Conservation (phyloP, 2,329 filamentous ascomycete genomes). For the Fusarium sp. region DNA sequence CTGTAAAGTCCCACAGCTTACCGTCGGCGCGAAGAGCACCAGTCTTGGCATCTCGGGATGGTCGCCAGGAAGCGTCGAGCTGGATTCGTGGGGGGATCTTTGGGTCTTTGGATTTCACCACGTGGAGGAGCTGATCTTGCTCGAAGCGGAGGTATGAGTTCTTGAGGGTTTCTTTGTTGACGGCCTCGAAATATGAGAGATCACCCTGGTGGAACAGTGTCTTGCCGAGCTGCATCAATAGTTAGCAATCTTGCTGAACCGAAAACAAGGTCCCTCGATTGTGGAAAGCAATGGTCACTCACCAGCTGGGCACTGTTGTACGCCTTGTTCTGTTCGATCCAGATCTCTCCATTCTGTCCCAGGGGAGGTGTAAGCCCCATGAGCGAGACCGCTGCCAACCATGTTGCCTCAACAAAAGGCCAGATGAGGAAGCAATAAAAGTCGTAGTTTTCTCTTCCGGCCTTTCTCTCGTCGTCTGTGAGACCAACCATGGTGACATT, state of each 20-base stretch:
- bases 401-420: constrained; percentile 96
- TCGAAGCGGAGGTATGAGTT: constrained; percentile 91
- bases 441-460: constrained; percentile 93
- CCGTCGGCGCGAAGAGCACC: constrained; percentile 76
- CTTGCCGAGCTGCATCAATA: constrained; percentile 78
- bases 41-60: constrained; percentile 71
- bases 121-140: constrained; percentile 88
- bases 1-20: constrained; percentile 90
- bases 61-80: constrained; percentile 80
- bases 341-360: constrained; percentile 70
- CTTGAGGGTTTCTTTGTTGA: constrained; percentile 97
- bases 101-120: constrained; percentile 75
- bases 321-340: constrained; percentile 82
- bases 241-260: constrained; percentile 17
- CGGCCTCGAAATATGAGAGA: constrained; percentile 95
- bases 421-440: constrained; percentile 99
- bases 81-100: constrained; percentile 73
- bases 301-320: constrained; percentile 86
- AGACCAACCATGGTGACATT: constrained; percentile 78
- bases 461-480: constrained; percentile 78
- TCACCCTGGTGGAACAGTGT: constrained; percentile 98
- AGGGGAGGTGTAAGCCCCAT: constrained; percentile 85
- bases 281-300: constrained; percentile 45
- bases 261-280: background rate
- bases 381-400: constrained; percentile 89